A percentile compares a stretch with the other conserved stretches of the same genome.
Evolutionary conservation across 1,284 basidiomycete species (phyloP).

Genomic region (Puccinia horiana): DNA sequence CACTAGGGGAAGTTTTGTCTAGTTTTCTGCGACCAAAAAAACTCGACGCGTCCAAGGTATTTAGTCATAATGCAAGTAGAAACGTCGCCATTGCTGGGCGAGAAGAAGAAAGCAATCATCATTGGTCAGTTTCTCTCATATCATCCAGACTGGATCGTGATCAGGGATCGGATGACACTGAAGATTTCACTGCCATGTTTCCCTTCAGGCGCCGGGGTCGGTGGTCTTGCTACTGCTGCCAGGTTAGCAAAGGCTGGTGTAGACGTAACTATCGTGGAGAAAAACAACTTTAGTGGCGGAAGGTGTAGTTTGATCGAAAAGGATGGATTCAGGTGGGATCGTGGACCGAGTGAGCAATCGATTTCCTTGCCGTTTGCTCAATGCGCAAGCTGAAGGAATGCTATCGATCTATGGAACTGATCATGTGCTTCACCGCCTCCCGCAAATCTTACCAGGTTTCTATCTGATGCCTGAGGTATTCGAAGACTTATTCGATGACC

Average conservation of each 20-base stretch:
- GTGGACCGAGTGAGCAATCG: conserved; percentile 40
- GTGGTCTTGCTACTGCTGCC: conserved; percentile 62
- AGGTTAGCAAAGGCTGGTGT: conserved; percentile 61
- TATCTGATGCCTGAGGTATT: conserved; percentile 50
- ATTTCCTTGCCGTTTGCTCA: not conserved
- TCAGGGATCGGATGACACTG: too few relatives aligned
- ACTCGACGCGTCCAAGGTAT: not conserved
- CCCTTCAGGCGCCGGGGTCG: conserved; percentile 61
- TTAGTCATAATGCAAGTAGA: conserved; percentile 28
- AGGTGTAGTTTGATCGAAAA: conserved; percentile 63
- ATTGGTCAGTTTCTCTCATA: conserved; percentile 30
- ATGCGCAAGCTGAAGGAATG: not conserved
- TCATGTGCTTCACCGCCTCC: not conserved
- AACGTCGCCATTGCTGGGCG: not conserved
- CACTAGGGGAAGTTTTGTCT: not conserved
- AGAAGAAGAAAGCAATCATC: conserved; percentile 47
- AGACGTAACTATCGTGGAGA: conserved; percentile 61
- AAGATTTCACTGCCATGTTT: not conserved
- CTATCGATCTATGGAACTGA: not conserved
- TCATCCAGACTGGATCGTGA: not conserved
- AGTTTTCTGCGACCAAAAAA: not conserved
- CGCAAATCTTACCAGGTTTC: conserved; percentile 36
- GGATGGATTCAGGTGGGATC: conserved; percentile 58
- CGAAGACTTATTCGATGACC: conserved; percentile 47
- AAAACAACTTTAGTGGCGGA: conserved; percentile 62